Conservation (phyloP, 2,329 filamentous ascomycete species). For the Penicillium sp. region DNA sequence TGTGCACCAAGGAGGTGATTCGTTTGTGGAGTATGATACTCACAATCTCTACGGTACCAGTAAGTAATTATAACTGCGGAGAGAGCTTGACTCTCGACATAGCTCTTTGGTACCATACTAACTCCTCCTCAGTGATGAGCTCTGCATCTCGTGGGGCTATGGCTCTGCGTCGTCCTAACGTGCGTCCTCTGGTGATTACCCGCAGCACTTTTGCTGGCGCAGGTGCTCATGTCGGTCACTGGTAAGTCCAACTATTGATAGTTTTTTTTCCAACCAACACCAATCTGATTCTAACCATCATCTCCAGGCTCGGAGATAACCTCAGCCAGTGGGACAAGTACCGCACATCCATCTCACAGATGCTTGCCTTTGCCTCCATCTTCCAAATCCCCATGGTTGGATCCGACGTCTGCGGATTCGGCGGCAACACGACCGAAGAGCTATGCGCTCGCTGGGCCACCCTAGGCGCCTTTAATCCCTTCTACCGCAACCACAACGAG, state of each 20-base stretch:
- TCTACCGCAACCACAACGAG: conserved; percentile 74
- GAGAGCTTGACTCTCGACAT: neutral
- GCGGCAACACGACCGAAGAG: conserved; percentile 63
- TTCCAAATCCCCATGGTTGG: conserved; percentile 71
- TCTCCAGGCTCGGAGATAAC: conserved; percentile 61
- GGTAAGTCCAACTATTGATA: conserved; percentile 30
- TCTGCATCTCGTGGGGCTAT: conserved; percentile 65
- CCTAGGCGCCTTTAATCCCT: conserved; percentile 71
- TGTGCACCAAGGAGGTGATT: conserved; percentile 63
- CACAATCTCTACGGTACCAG: conserved; percentile 75
- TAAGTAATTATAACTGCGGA: conserved; percentile 27
- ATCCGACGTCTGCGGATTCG: conserved; percentile 77
- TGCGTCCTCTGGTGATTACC: conserved; percentile 72
- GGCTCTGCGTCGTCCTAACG: conserved; percentile 62
- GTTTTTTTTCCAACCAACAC: conserved; percentile 31
- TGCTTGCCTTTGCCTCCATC: conserved; percentile 63
- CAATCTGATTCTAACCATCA: neutral
- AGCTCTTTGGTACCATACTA: neutral
- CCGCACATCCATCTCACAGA: conserved; percentile 58
- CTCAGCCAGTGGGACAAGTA: conserved; percentile 61
- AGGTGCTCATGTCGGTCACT: conserved; percentile 61
- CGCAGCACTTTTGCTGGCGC: conserved; percentile 75
- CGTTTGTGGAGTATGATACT: conserved; percentile 67
- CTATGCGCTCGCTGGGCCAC: conserved; percentile 76
- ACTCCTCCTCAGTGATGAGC: conserved; percentile 62